Conservation (phyloP, 2,329 filamentous ascomycete species). For the Alternaria sp. region DNA sequence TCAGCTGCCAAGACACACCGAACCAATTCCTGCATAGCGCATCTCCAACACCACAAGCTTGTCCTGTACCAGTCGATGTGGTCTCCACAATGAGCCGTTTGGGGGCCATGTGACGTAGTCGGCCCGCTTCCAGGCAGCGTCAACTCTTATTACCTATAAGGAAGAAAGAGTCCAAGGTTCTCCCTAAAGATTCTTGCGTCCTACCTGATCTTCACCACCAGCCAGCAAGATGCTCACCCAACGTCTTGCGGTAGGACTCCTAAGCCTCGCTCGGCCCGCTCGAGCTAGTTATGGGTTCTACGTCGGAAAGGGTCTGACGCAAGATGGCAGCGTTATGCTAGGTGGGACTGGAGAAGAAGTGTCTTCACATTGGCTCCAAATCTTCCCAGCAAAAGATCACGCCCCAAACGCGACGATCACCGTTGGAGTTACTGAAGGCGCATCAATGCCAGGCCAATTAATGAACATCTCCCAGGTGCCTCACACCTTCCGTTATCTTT, state of each 20-base stretch:
- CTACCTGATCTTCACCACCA: not conserved
- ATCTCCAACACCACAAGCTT: slow-evolving; percentile 8
- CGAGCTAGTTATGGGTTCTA: slow-evolving; percentile 61
- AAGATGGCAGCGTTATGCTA: slow-evolving; percentile 55
- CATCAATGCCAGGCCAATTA: slow-evolving; percentile 48
- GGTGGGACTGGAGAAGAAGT: slow-evolving; percentile 60
- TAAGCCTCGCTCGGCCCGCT: slow-evolving; percentile 20
- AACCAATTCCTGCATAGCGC: slow-evolving; percentile 15
- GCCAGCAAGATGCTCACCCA: slow-evolving; percentile 15
- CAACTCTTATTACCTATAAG: slow-evolving; percentile 9
- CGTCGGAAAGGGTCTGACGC: slow-evolving; percentile 57
- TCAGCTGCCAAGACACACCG: slow-evolving; percentile 8
- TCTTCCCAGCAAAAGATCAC: slow-evolving; percentile 56
- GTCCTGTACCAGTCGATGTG: not conserved
- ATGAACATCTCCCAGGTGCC: slow-evolving; percentile 48
- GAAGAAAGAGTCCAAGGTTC: slow-evolving; percentile 1
- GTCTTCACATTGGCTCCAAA: slow-evolving; percentile 58
- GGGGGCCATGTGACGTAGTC: slow-evolving; percentile 7
- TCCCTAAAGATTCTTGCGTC: not conserved
- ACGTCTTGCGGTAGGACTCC: slow-evolving; percentile 13
- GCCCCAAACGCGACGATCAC: slow-evolving; percentile 54
- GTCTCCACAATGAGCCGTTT: slow-evolving; percentile 6
- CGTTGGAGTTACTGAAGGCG: slow-evolving; percentile 55
- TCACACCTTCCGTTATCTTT: slow-evolving; percentile 49
- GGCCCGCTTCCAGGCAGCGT: slow-evolving; percentile 1